A percentile compares a stretch with the other conserved stretches of the same genome.
Conservation (phyloP, 352 stramenopile species). For the Thalassiosira livingstoniorum region DNA sequence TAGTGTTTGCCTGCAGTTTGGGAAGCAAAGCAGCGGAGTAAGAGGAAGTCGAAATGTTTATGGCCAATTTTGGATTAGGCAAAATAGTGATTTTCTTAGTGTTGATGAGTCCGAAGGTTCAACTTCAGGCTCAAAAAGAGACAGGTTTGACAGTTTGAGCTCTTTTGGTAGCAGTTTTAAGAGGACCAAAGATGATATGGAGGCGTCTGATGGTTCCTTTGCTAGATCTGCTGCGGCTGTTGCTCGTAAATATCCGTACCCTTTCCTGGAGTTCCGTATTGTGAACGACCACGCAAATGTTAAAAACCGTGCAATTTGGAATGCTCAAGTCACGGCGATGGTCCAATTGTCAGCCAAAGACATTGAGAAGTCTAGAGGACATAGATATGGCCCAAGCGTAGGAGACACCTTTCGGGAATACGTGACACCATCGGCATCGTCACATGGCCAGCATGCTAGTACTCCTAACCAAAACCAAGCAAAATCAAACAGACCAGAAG, state of each 20-base stretch:
- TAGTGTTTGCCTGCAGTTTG: conserved; percentile 40
- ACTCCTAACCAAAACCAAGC: not conserved
- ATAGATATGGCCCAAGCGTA: not conserved
- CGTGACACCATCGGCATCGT: conserved; percentile 9
- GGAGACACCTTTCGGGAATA: conserved; percentile 19
- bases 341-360: conserved; percentile 20
- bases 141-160: no score
- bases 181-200: not conserved
- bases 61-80: conserved; percentile 20
- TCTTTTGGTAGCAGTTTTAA: not conserved
- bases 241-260: conserved; percentile 14
- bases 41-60: not conserved
- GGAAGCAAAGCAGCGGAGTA: not conserved
- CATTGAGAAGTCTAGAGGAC: not conserved
- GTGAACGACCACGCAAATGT: conserved; percentile 46
- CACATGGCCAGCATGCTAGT: not conserved
- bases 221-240: not conserved
- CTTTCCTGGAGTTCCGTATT: conserved; percentile 44
- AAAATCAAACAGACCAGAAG: not conserved
- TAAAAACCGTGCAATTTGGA: conserved; percentile 30
- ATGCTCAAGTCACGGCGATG: conserved; percentile 33
- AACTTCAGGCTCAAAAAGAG: not conserved
- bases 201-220: not conserved
- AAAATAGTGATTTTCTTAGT: not conserved
- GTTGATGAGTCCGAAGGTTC: not conserved